Conservation (phyloP, 129 eudicot genomes). For the Helianthus tuberosus region DNA sequence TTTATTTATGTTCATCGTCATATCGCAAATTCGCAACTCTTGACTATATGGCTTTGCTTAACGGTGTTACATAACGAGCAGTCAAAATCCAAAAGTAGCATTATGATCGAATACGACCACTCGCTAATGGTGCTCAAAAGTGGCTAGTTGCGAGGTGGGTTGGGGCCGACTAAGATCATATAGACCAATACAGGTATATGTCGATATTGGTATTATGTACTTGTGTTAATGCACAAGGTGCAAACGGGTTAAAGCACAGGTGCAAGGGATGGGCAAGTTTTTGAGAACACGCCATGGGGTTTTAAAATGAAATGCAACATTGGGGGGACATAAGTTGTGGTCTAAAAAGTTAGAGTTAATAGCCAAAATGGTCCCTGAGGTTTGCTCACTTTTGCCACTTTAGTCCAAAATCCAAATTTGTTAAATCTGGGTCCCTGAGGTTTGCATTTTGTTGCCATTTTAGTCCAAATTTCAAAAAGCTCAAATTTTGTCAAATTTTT, state of each 20-base stretch:
- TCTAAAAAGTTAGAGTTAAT: too few species aligned
- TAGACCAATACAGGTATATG: neutral
- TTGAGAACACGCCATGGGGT: neutral
- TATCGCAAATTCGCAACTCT: slow-evolving; percentile 29
- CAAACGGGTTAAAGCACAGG: neutral
- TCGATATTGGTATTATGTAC: neutral
- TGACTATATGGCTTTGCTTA: slow-evolving; percentile 17
- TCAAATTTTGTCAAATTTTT: too few species aligned
- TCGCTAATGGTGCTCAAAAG: slow-evolving; percentile 17
- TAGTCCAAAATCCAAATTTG: too few species aligned
- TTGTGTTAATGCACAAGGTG: slow-evolving; percentile 9
- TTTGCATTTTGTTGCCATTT: too few species aligned
- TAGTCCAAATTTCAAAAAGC: too few species aligned
- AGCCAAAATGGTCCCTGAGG: too few species aligned
- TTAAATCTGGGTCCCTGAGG: too few species aligned
- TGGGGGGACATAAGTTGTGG: slow-evolving; percentile 10
- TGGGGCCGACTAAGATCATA: slow-evolving; percentile 9
- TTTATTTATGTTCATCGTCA: slow-evolving; percentile 35
- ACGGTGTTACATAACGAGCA: slow-evolving; percentile 7
- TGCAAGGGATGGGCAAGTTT: slow-evolving; percentile 2
- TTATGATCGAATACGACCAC: slow-evolving; percentile 23
- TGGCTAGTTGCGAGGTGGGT: neutral
- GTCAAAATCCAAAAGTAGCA: slow-evolving; percentile 17
- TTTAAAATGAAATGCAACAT: neutral
- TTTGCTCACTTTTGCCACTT: too few species aligned